A percentile compares a stretch with the other conserved stretches of the same genome.
These are phyloP conservation scores for Xerocomellus amylosporus DNA, from an alignment of 768 basidiomycete genomes.

Conservation along the genomic window DNA sequence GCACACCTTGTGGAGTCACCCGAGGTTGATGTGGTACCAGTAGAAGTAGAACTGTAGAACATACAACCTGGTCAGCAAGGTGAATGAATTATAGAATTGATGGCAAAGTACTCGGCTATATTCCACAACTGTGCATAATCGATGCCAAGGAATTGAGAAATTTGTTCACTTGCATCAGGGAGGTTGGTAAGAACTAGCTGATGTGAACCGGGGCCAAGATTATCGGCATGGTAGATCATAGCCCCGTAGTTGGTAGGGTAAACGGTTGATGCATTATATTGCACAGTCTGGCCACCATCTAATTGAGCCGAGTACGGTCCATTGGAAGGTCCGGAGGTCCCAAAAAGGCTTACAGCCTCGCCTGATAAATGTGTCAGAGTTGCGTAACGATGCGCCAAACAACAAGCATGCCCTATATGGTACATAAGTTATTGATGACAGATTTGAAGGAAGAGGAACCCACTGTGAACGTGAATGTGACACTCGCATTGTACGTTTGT, in stretches of 20 bases:
- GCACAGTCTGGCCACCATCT: conserved; percentile 29
- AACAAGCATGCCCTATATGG: conserved; percentile 19
- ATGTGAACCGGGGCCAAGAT: conserved; percentile 41
- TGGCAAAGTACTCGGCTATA: conserved; percentile 16
- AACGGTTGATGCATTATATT: conserved; percentile 20
- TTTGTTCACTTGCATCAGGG: conserved; percentile 17
- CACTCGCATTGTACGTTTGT: conserved; percentile 31
- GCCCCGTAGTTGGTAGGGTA: conserved; percentile 27
- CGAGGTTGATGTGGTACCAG: not conserved
- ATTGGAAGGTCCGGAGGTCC: conserved; percentile 38
- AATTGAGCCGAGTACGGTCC: conserved; percentile 37
- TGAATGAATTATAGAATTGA: not conserved
- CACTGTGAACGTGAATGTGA: conserved; percentile 42
- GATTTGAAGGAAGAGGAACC: conserved; percentile 5
- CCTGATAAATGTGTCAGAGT: conserved; percentile 26
- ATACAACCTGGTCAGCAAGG: not conserved
- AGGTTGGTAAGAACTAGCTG: conserved; percentile 35
- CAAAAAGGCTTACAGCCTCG: conserved; percentile 44
- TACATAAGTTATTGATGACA: conserved; percentile 4
- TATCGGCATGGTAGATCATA: conserved; percentile 33
- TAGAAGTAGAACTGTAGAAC: not conserved
- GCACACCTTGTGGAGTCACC: conserved; percentile 1
- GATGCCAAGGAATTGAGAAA: conserved; percentile 30
- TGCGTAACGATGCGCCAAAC: not conserved
- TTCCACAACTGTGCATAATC: conserved; percentile 33